Base-by-base conservation (phyloP, 2,329 filamentous ascomycete genomes). In the Aspergillus awamori region DNA sequence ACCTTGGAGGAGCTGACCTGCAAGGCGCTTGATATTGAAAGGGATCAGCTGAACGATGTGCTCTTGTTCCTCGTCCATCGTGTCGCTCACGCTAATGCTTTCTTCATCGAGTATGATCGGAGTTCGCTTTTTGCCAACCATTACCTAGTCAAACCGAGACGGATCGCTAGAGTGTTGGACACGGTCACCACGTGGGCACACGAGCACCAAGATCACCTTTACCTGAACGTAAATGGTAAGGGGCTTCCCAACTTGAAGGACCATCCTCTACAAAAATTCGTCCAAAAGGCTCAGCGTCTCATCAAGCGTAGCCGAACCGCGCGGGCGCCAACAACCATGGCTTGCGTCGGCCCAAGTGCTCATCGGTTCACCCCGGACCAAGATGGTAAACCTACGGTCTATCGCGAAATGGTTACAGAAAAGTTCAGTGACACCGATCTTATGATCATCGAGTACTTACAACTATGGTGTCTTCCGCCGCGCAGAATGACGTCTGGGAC, bases 181-280 rank as follows among this genome's bases (percentile, higher is more conserved):
- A 76, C 77, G 20, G 85, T 87, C 4, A 77, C 79, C 13, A 69
- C 74, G 15, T 89, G 86, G 86, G 77, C 86, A 22, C 81, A 85
- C 53, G 79, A 87, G 57, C 76, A 82, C 57, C 74, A 81, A 54
- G 73, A 77, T 13, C 67, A 71, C 38, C 69, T 76, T 8, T 62
- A 76, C 28, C 65, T 62, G 5, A 39, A 68, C 10, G 63, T 68
- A n/a, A 70, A 70, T 60, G 67, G 65, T 5, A 72, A 74, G 41
- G 68, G 70, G 1, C 58, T 66, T 0, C 51, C 60, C 4, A 66
- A 66, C 2, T 47, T 73, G 22, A 70, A 68, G 20, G 66, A 72
- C 17, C 76, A 80, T 58, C 79, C 79, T 2, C 63, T 82, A 47
- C 72, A 74, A 15, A 60, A 67, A n/a, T 82, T 83, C 53, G 68